Percentiles rank a stretch among this genome's conserved stretches.
Conservation (phyloP, 495 filamentous ascomycete genomes). For the Aspergillus olivimuriae region DNA sequence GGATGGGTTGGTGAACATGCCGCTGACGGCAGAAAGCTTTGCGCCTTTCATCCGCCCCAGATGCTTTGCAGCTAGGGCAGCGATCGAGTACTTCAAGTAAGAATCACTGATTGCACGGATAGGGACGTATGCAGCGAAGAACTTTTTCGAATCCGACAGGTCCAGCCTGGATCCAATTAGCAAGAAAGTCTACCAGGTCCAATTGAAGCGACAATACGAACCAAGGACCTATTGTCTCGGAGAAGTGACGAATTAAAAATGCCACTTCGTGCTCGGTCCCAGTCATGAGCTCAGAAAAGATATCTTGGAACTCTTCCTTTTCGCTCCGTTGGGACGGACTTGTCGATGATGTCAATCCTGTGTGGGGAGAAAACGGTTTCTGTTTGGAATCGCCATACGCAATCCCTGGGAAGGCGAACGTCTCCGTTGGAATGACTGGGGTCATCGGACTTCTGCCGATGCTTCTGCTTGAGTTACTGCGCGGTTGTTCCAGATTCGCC, state of each 20-base stretch:
- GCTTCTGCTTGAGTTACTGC: constrained; percentile 7
- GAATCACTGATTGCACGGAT: constrained; percentile 29
- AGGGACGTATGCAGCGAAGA: constrained; percentile 33
- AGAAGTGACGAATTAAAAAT: constrained; percentile 34
- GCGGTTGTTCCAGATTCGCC: neutral
- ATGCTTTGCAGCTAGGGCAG: constrained; percentile 37
- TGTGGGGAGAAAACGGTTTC: constrained; percentile 6
- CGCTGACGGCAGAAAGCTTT: constrained; percentile 13
- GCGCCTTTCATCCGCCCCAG: constrained; percentile 32
- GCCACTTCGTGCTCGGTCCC: constrained; percentile 36
- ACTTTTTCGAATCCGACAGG: constrained; percentile 31
- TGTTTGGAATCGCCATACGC: constrained; percentile 1
- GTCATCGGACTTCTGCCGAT: constrained; percentile 11
- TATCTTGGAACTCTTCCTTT: constrained; percentile 33
- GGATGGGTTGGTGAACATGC: constrained; percentile 28
- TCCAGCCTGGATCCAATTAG: constrained; percentile 29
- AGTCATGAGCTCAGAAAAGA: constrained; percentile 37
- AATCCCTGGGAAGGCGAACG: neutral
- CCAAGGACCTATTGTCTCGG: constrained; percentile 32
- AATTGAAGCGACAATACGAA: constrained; percentile 9
- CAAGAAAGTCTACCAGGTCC: neutral
- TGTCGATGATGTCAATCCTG: constrained; percentile 9
- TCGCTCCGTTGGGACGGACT: constrained; percentile 25
- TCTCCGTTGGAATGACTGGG: constrained; percentile 4
- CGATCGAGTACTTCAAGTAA: constrained; percentile 31